Percentiles rank a stretch among this genome's conserved stretches.
phyloP scores from a whole-genome alignment of 768 basidiomycete genomes.

The Leccinum obscurum region DNA sequence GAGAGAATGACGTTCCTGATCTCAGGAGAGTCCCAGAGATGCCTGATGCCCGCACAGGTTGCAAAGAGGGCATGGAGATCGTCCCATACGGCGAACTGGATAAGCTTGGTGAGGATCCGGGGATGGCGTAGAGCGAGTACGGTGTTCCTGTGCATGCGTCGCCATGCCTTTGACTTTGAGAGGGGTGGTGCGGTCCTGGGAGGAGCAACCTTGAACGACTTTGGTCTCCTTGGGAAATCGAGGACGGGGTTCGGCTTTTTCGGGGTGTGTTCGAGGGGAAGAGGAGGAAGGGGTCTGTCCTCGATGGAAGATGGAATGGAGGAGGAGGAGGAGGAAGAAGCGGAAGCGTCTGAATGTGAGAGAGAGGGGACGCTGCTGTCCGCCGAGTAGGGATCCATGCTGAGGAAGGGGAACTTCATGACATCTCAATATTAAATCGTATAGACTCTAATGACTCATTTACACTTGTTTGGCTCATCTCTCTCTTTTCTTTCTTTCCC shows the following conservation, averaged over 20 bases:
- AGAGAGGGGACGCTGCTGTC: conserved; percentile 31
- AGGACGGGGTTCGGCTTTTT: background rate
- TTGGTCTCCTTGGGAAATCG: background rate
- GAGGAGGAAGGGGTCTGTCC: conserved; percentile 22
- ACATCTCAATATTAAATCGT: no score
- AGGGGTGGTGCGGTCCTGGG: conserved; percentile 7
- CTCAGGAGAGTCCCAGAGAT: conserved; percentile 32
- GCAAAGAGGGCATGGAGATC: conserved; percentile 42
- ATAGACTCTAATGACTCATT: conserved; percentile 1
- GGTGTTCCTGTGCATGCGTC: conserved; percentile 29
- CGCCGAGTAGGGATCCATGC: conserved; percentile 25
- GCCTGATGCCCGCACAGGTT: conserved; percentile 37
- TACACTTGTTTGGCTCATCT: conserved; percentile 12
- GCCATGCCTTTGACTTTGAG: conserved; percentile 25
- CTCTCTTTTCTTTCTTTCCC: background rate
- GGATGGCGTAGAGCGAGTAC: conserved; percentile 35
- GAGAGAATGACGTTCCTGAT: conserved; percentile 42
- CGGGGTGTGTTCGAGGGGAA: conserved; percentile 5
- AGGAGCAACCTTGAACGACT: background rate
- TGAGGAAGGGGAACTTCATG: conserved; percentile 11
- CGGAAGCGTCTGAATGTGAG: conserved; percentile 28
- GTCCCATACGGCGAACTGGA: conserved; percentile 35
- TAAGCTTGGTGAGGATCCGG: conserved; percentile 33
- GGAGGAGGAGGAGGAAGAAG: conserved; percentile 12
- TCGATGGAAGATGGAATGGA: conserved; percentile 17